These are phyloP conservation scores for Leccinum broughii DNA, from an alignment of 768 basidiomycete genomes.

Conservation along the genomic window DNA sequence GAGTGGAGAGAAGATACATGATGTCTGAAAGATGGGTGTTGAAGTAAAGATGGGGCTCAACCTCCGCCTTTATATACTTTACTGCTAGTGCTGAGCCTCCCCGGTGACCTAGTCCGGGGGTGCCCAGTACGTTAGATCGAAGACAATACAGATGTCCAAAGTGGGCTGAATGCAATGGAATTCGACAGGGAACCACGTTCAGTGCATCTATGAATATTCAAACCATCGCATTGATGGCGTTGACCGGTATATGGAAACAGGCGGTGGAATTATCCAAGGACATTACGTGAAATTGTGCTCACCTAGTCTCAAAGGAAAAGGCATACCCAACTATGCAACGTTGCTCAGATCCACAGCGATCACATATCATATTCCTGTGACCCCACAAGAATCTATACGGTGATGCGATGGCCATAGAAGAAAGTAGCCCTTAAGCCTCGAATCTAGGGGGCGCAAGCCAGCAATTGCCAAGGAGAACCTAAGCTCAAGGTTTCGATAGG, in stretches of 20 bases:
- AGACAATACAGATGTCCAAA: not conserved
- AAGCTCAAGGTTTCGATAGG: not conserved
- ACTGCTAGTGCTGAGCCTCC: not conserved
- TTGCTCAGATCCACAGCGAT: not conserved
- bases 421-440: not conserved
- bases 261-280: not conserved
- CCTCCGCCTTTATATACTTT: slow-evolving; percentile 16
- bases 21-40: slow-evolving; percentile 1
- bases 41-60: not conserved
- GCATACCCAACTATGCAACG: too few species aligned
- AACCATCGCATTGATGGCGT: not conserved
- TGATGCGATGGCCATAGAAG: not conserved
- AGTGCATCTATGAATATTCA: not conserved
- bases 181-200: not conserved
- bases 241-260: not conserved
- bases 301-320: too few species aligned
- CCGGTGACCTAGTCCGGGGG: slow-evolving; percentile 1
- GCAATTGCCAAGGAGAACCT: not conserved
- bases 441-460: not conserved
- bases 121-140: not conserved
- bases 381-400: not conserved
- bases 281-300: not conserved
- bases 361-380: too few species aligned
- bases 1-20: slow-evolving; percentile 1
- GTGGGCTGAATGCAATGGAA: not conserved